Conservation (phyloP, 1,284 basidiomycete species). For the Apiotrichum gracile region DNA sequence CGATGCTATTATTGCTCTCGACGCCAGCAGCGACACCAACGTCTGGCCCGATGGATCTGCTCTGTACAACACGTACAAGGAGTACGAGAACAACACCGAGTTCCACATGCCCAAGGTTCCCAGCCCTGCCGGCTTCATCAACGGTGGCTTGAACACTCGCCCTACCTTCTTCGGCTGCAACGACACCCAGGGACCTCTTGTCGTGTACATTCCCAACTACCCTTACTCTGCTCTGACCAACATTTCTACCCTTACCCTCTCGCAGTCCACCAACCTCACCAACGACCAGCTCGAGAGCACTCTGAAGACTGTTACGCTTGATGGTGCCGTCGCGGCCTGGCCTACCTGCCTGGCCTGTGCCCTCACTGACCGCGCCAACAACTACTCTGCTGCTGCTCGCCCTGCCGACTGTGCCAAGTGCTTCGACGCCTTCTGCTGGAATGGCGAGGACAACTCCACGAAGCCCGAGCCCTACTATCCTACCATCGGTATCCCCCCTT, state of each 20-base stretch:
- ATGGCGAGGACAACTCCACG: constrained; percentile 32
- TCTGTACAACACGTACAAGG: constrained; percentile 35
- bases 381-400: constrained; percentile 27
- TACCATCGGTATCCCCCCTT: constrained; percentile 4
- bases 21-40: constrained; percentile 50
- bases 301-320: constrained; percentile 30
- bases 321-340: constrained; percentile 37
- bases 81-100: constrained; percentile 22
- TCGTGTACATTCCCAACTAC: constrained; percentile 50
- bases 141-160: constrained; percentile 51
- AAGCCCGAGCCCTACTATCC: constrained; percentile 26
- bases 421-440: constrained; percentile 45
- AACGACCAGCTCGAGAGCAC: constrained; percentile 33
- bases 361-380: constrained; percentile 43
- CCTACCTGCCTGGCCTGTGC: constrained; percentile 48
- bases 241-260: constrained; percentile 45
- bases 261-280: constrained; percentile 39
- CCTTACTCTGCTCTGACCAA: constrained; percentile 46
- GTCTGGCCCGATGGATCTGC: constrained; percentile 53
- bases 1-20: constrained; percentile 53
- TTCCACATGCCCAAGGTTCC: constrained; percentile 49
- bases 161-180: constrained; percentile 48
- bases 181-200: constrained; percentile 45
- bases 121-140: constrained; percentile 49
- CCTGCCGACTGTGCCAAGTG: constrained; percentile 36